phyloP scores from a whole-genome alignment of 257 asterid genomes.

The Salvia rosmarinus region DNA sequence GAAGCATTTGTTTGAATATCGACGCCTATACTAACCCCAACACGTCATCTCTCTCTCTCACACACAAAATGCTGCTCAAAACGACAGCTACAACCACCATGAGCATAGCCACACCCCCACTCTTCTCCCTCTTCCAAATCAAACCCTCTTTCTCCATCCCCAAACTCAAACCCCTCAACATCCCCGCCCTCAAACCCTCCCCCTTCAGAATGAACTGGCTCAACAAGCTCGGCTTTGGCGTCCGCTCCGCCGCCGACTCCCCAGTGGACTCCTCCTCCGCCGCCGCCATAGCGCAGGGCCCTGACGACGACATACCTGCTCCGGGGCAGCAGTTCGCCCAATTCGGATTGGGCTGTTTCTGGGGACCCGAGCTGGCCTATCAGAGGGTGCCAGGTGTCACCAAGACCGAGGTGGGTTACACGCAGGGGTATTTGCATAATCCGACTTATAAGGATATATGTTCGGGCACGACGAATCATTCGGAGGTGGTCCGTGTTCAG shows the following conservation, averaged over 20 bases:
- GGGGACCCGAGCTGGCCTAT: conserved; percentile 93
- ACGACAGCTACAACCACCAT: conserved; percentile 45
- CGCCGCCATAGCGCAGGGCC: conserved; percentile 69
- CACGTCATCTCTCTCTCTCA: conserved; percentile 32
- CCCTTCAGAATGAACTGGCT: conserved; percentile 69
- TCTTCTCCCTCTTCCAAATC: conserved; percentile 43
- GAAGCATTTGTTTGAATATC: not conserved
- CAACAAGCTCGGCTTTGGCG: conserved; percentile 75
- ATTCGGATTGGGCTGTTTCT: conserved; percentile 94
- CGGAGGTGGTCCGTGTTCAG: conserved; percentile 86
- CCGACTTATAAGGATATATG: conserved; percentile 84
- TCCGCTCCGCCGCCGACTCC: conserved; percentile 55
- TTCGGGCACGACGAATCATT: conserved; percentile 73
- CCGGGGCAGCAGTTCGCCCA: conserved; percentile 85
- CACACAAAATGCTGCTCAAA: conserved; percentile 54
- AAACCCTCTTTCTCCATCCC: conserved; percentile 43
- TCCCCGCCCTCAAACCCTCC: conserved; percentile 34
- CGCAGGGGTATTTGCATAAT: conserved; percentile 68
- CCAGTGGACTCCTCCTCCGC: conserved; percentile 57
- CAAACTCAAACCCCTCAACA: conserved; percentile 41
- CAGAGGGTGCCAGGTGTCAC: conserved; percentile 90
- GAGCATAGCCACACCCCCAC: conserved; percentile 40
- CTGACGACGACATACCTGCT: conserved; percentile 73
- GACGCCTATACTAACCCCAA: conserved; percentile 23
- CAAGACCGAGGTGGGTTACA: conserved; percentile 85